phyloP scores from a whole-genome alignment of 768 basidiomycete species.

The Russula brevipes region DNA sequence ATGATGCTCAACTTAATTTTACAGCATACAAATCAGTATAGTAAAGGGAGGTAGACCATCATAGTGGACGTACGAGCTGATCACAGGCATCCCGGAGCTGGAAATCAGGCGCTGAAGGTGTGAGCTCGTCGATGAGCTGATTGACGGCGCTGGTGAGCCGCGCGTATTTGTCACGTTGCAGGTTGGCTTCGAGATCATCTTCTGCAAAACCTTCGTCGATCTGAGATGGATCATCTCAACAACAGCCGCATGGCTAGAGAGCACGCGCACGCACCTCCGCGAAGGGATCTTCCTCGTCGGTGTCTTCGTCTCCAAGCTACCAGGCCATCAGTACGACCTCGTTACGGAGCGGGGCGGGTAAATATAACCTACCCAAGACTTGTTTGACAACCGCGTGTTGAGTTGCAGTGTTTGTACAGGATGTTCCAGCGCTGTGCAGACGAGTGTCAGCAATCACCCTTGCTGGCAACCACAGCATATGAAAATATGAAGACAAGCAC shows the following conservation, averaged over 20 bases:
- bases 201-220: conserved; percentile 93
- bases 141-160: conserved; percentile 76
- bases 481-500: conserved; percentile 27
- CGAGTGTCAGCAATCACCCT: background rate
- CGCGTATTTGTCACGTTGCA: conserved; percentile 91
- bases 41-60: background rate
- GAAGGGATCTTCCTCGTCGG: conserved; percentile 94
- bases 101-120: conserved; percentile 74
- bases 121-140: conserved; percentile 81
- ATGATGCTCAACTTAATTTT: conserved; percentile 63
- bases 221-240: conserved; percentile 34
- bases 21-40: background rate
- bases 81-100: conserved; percentile 81
- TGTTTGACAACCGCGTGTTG: conserved; percentile 80
- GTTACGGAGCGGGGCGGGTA: background rate
- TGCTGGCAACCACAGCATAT: conserved; percentile 4
- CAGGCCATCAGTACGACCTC: conserved; percentile 8
- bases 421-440: conserved; percentile 46
- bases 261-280: conserved; percentile 57
- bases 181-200: conserved; percentile 86
- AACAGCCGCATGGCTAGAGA: background rate
- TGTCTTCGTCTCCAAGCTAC: conserved; percentile 75
- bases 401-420: conserved; percentile 74
- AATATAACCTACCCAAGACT: conserved; percentile 66
- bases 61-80: conserved; percentile 59